Evolutionary conservation across 2,329 filamentous ascomycete genomes (phyloP), one percentile per base, ranked within the genome.

Genomic region (Lasiodiplodia sp.): DNA sequence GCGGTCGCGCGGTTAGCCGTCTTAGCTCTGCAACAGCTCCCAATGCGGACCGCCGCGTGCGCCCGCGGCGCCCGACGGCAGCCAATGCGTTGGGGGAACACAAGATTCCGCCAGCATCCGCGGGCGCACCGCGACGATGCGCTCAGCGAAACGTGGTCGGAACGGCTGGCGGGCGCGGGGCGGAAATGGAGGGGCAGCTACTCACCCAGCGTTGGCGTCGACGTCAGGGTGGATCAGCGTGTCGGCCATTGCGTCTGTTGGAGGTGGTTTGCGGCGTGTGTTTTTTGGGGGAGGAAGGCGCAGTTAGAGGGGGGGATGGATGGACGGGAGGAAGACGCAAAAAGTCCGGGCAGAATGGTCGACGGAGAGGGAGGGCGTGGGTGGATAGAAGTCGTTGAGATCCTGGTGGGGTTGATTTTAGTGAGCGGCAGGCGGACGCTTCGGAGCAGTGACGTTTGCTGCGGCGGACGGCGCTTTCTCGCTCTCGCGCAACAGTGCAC

Each of bases 151-250:
- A 21, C 25, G n/a, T 8, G 14, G 25, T 40, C 14, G 57, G 21
- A 28, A 8, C 58, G n/a, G 44, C 3, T 28, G 47, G 60, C 37
- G 57, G 25, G 40, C 49, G 37, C 62, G 14, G 60, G 38, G 52
- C 52, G 62, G n/a, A 23, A n/a, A 40, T 11, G 16, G 51, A 40
- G n/a, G 37, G 57, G 47, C 55, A 52, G 58, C 53, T 38, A 78
- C 83, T 75, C 80, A 85, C 83, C 82, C 82, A 73, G 83, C 82
- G 74, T 78, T 82, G 75, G 75, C 71, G 73, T 82, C 82, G 68
- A 79, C 80, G 69, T 84, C 81, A 64, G 80, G 81, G 70, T 81
- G 78, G 72, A 85, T 83, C 70, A 84, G 76, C 37, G 82, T 84
- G 77, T 83, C 79, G 71, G 83, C 80, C 82, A 85, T 85, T 73